These are phyloP conservation scores for Phlebiopsis gigantea DNA, from an alignment of 768 basidiomycete genomes.

Conservation along the genomic window DNA sequence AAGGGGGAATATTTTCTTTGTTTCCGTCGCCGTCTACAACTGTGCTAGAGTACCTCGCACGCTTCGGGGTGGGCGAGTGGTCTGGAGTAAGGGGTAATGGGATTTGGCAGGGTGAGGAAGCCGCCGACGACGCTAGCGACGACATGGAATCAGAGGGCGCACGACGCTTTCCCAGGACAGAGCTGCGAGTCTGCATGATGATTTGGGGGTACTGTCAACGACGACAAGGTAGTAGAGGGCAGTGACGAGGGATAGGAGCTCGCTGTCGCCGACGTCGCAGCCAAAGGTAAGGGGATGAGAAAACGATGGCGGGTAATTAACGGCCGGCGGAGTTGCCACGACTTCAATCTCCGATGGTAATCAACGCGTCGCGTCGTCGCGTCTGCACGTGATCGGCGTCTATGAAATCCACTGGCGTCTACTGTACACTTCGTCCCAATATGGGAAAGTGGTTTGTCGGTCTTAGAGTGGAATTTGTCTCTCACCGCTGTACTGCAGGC, in stretches of 20 bases:
- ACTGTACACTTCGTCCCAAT: neutral
- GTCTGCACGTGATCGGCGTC: conserved; percentile 20
- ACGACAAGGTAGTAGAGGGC: conserved; percentile 11
- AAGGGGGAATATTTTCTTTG: conserved; percentile 78
- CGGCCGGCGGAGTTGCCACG: conserved; percentile 19
- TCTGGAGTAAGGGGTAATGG: conserved; percentile 49
- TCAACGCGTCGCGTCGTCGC: conserved; percentile 24
- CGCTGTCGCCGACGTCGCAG: conserved; percentile 12
- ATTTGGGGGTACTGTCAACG: conserved; percentile 7
- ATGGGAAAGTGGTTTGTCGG: conserved; percentile 3
- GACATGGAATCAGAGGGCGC: conserved; percentile 24
- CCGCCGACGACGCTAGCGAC: conserved; percentile 35
- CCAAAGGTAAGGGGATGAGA: conserved; percentile 7
- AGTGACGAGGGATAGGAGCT: conserved; percentile 5
- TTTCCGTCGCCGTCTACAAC: conserved; percentile 53
- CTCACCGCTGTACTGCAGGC: no score
- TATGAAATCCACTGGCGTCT: neutral
- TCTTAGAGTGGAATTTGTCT: conserved; percentile 11
- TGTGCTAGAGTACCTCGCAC: conserved; percentile 43
- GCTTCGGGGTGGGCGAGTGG: conserved; percentile 60
- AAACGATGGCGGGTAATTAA: conserved; percentile 14
- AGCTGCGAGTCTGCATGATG: conserved; percentile 21
- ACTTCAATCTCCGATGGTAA: conserved; percentile 22
- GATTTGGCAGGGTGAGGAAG: conserved; percentile 16
- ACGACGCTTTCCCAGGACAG: conserved; percentile 32